Percentiles rank a stretch among this genome's conserved stretches.
phyloP scores from a whole-genome alignment of 768 basidiomycete genomes.

The Tephrocybe sp. region DNA sequence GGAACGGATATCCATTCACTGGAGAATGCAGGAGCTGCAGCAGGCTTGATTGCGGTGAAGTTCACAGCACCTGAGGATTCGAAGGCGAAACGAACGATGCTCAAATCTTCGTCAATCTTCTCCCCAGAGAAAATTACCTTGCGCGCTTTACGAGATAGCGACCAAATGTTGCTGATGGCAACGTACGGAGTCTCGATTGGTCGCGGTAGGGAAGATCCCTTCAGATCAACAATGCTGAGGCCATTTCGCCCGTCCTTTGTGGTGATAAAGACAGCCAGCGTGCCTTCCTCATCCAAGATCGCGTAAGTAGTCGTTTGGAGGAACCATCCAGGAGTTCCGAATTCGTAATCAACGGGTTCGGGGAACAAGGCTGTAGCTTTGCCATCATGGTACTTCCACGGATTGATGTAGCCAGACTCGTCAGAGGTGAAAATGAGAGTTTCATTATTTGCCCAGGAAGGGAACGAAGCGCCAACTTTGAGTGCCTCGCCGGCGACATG shows the following conservation, averaged over 20 bases:
- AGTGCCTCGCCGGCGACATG: constrained; percentile 51
- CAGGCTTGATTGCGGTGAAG: constrained; percentile 18
- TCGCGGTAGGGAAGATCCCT: constrained; percentile 22
- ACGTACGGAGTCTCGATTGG: constrained; percentile 42
- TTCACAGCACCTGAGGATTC: constrained; percentile 17
- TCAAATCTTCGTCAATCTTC: constrained; percentile 34
- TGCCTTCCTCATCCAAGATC: constrained; percentile 35
- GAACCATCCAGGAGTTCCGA: constrained; percentile 54
- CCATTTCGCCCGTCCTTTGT: constrained; percentile 38
- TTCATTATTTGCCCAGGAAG: constrained; percentile 56
- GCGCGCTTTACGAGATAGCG: constrained; percentile 26
- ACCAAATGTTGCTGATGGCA: constrained; percentile 33
- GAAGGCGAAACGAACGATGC: constrained; percentile 36
- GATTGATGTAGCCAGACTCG: constrained; percentile 63
- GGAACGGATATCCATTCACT: constrained; percentile 45
- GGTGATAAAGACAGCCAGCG: constrained; percentile 35
- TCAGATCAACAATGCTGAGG: constrained; percentile 38
- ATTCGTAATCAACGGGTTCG: constrained; percentile 49
- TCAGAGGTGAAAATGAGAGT: constrained; percentile 65
- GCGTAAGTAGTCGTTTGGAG: constrained; percentile 49
- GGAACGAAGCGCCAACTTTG: constrained; percentile 55
- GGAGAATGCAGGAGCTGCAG: constrained; percentile 22
- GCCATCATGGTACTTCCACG: constrained; percentile 47
- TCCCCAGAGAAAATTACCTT: constrained; percentile 43
- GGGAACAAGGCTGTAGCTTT: constrained; percentile 37